Evolutionary conservation across 2,329 filamentous ascomycete species (phyloP), one percentile per base, ranked within the genome.

Genomic region (Purpureocillium lavendulum): DNA sequence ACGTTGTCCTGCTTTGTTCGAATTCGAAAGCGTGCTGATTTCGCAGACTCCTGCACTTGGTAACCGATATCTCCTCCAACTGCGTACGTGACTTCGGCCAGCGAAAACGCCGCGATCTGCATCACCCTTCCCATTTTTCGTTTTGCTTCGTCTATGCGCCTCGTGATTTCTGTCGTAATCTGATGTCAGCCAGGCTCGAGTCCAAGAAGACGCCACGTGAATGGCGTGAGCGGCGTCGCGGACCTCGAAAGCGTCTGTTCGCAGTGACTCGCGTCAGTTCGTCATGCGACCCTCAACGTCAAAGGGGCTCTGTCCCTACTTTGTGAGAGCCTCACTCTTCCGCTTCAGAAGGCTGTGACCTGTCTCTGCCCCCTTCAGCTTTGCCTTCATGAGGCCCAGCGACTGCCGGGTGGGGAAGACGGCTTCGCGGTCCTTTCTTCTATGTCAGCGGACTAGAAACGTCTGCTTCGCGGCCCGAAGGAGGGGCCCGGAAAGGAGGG

Each of bases 111-210:
- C 31, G 92, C 92, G 57, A 98, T 94, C 64, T 97, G 90, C 92
- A 98, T 98, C 30, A 98, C 92, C 28, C 90, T 80, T 42, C 92
- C 92, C 90, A 98, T 98, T 71, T 98, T 98, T 54, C 89, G 85
- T 67, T 98, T 98, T 32, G 92, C 92, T 64, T 98, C 92, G 69
- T 98, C 90, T 65, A 98, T 98, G 57, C 92, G 84, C 61, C 82
- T 80, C 36, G 92, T 96, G 56, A 98, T 98, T 56, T 98, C 92
- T 87, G 60, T 49, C 15, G 29, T 11, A 31, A 16, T 14, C 30
- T 39, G 36, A 45, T 33, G 36, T 38, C 30, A 40, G 36, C 15
- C 49, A 15, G 12, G 28, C 53, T 29, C 34, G 18, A 24, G 16
- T 7, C 15, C 33, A 16, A 18, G 11, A 7, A 39, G 38, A 14